A percentile compares a stretch with the other conserved stretches of the same genome.
Evolutionary conservation across 768 basidiomycete species (phyloP).

Genomic region (Xerocomellus amylosporus): DNA sequence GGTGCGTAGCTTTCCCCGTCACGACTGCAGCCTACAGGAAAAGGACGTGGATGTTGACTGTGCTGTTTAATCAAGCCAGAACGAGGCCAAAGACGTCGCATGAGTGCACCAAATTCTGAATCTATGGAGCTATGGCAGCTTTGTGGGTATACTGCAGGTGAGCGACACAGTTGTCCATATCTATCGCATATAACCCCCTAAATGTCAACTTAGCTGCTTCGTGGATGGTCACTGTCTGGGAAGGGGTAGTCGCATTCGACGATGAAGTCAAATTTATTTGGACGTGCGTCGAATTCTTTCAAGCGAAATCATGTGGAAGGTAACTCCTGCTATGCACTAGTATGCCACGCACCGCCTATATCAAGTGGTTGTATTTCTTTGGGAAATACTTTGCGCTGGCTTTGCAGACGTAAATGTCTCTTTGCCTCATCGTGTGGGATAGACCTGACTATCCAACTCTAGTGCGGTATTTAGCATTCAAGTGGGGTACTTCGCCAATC

Average conservation of each 20-base stretch:
- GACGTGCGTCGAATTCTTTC: conserved; percentile 17
- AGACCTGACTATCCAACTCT: background rate
- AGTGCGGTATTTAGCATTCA: conserved; percentile 12
- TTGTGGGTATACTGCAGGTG: conserved; percentile 9
- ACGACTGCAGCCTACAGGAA: background rate
- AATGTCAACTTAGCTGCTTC: conserved; percentile 5
- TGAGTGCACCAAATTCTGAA: background rate
- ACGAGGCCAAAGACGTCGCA: background rate
- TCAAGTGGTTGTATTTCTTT: conserved; percentile 31
- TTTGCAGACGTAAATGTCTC: conserved; percentile 13
- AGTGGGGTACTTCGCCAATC: background rate
- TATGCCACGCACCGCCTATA: conserved; percentile 9
- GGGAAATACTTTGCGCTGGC: conserved; percentile 19
- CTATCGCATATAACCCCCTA: background rate
- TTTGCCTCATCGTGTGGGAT: background rate
- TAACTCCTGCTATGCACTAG: conserved; percentile 1
- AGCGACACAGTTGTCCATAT: background rate
- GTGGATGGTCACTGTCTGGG: conserved; percentile 18
- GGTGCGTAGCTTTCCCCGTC: background rate
- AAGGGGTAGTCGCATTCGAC: conserved; percentile 11
- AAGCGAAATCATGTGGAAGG: background rate
- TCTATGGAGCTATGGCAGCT: background rate
- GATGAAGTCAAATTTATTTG: conserved; percentile 24
- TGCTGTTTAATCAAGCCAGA: background rate
- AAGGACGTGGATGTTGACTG: background rate